Percentiles rank a stretch among this genome's conserved stretches.
Evolutionary conservation across 1,284 basidiomycete species (phyloP).

Genomic region (Bondarzewia mesenterica): DNA sequence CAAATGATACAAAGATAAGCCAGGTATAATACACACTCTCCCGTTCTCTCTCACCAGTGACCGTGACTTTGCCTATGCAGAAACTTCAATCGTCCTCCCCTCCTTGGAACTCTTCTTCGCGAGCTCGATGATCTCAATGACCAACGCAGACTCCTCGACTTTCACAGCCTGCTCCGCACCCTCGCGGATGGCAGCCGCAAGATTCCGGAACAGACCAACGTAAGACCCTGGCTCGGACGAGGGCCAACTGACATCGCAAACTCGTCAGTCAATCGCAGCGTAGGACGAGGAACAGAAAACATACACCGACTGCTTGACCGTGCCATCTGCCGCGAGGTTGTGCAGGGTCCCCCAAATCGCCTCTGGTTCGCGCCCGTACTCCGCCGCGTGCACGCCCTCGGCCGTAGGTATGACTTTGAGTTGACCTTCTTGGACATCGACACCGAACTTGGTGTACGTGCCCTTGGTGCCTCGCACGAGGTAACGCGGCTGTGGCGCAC

Average conservation of each 20-base stretch:
- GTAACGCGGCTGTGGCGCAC: slow-evolving; percentile 62
- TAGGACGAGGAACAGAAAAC: slow-evolving; percentile 14
- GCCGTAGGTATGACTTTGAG: slow-evolving; percentile 46
- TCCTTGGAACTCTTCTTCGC: slow-evolving; percentile 57
- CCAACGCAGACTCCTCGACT: slow-evolving; percentile 61
- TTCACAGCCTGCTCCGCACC: slow-evolving; percentile 50
- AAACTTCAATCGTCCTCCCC: slow-evolving; percentile 39
- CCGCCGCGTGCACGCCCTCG: slow-evolving; percentile 32
- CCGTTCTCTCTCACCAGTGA: too few relatives aligned
- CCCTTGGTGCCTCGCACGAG: slow-evolving; percentile 63
- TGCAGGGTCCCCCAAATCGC: slow-evolving; percentile 53
- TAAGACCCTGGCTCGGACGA: slow-evolving; percentile 53
- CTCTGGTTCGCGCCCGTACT: slow-evolving; percentile 43
- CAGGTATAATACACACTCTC: too few relatives aligned
- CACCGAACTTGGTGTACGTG: slow-evolving; percentile 66
- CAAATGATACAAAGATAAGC: too few relatives aligned
- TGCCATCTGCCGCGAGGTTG: slow-evolving; percentile 38
- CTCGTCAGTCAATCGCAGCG: background rate
- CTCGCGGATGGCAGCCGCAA: slow-evolving; percentile 52
- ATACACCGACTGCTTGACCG: slow-evolving; percentile 41
- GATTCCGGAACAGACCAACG: slow-evolving; percentile 53
- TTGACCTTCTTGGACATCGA: slow-evolving; percentile 75
- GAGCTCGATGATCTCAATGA: slow-evolving; percentile 70
- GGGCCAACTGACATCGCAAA: slow-evolving; percentile 43
- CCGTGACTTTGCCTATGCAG: too few relatives aligned